Base-by-base conservation (phyloP, 2,329 filamentous ascomycete genomes). In the Curvularia hawaiiensis region DNA sequence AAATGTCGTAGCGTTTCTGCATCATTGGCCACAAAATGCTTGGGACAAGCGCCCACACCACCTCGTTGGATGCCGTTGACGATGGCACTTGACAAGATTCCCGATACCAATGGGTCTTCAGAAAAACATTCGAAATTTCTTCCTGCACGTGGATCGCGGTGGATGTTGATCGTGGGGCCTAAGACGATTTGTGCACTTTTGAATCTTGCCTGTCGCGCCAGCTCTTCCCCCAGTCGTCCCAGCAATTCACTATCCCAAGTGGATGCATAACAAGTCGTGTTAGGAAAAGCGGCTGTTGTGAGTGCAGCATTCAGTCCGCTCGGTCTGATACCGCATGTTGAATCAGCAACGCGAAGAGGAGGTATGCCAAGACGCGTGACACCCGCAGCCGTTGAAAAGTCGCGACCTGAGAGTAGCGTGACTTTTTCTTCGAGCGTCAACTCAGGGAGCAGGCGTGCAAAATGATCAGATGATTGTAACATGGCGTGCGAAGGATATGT, bases 21-120 rank as follows among this genome's bases (percentile, higher is more conserved):
- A 66, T 90, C 87, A 56, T 89, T 89, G 22, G 79, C 83, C 10
- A 87, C 85, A 58, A 87, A 88, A 39, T 87, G 90, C 79, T 93
- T 93, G 58, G 56, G 26, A 18, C 53, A 45, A 9, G 62, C 52
- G 20, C 22, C 49, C 16, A 63, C 43, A 12, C 52, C 52, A 30
- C 55, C 45, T 5, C 79, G 80, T 70, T 90, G 86, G 2, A 90
- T 22, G 2, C 62, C 58, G 20, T 54, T 40, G 20, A 59, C 38
- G 8, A 35, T 22, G 2, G 16, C 18, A 3, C 35, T 50, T 3
- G 59, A 60, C 4, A 64, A 16, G 3, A 18, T 43, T 4, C 63
- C 61, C 3, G 52, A 35, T 45, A 64, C 48, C 4, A 52, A 26
- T 12, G 56, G 60, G 30, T 64, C 60, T 35, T 66, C 63, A 24